phyloP scores from a whole-genome alignment of 2,329 filamentous ascomycete genomes.

The Venturia nashicola region DNA sequence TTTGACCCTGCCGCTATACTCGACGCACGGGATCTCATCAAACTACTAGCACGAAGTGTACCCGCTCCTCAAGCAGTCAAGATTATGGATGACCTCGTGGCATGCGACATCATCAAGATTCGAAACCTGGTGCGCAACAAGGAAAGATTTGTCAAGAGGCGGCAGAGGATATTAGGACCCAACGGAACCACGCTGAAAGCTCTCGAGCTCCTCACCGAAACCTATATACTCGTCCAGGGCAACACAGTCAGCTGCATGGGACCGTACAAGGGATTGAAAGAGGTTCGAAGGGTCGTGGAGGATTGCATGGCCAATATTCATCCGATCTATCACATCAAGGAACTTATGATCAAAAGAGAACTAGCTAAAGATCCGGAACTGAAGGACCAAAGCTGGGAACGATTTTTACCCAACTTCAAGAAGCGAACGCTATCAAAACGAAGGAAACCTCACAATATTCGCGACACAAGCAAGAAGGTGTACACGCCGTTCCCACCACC shows the following conservation, averaged over 20 bases:
- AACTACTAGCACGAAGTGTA: conserved; percentile 79
- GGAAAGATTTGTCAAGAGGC: conserved; percentile 86
- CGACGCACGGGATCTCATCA: conserved; percentile 89
- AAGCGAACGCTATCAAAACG: conserved; percentile 80
- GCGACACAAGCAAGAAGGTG: conserved; percentile 82
- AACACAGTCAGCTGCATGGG: conserved; percentile 93
- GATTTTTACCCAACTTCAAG: conserved; percentile 96
- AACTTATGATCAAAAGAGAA: conserved; percentile 88
- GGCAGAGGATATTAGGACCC: conserved; percentile 84
- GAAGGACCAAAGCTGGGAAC: conserved; percentile 82
- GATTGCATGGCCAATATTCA: conserved; percentile 96
- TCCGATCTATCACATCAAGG: conserved; percentile 86
- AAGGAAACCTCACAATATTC: conserved; percentile 69
- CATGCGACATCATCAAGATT: conserved; percentile 94
- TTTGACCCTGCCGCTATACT: conserved; percentile 87
- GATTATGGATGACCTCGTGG: conserved; percentile 83
- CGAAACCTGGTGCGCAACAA: conserved; percentile 82
- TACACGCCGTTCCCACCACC: conserved; percentile 97
- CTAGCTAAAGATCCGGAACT: conserved; percentile 80
- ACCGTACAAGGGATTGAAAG: conserved; percentile 83
- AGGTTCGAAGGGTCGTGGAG: conserved; percentile 76
- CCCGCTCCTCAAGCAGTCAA: conserved; percentile 87
- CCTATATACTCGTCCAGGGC: conserved; percentile 90
- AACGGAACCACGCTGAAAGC: conserved; percentile 89
- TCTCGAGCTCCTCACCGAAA: conserved; percentile 78